Conservation (phyloP, 169 alveolate species). For the Perkinsus marinus region DNA sequence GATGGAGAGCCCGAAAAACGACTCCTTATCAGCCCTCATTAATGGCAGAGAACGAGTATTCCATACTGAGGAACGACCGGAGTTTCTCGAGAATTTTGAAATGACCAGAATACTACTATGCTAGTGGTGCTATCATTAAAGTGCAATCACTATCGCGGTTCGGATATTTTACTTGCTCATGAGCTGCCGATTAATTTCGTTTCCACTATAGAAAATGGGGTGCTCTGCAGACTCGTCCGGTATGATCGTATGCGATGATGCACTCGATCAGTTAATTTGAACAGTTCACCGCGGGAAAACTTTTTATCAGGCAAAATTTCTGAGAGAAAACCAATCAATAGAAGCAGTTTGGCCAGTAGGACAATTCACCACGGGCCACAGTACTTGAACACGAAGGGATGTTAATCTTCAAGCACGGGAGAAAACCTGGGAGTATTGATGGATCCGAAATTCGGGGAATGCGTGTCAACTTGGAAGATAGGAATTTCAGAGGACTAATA, state of each 20-base stretch:
- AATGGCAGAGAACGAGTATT: not conserved
- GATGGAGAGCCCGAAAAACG: not conserved
- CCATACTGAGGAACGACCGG: not conserved
- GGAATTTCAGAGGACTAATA: too few species aligned
- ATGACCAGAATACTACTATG: not conserved
- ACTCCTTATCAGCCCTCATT: not conserved
- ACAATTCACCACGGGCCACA: not conserved
- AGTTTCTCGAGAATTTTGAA: not conserved
- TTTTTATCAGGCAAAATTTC: not conserved
- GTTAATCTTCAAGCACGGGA: too few species aligned
- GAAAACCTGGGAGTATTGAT: too few species aligned
- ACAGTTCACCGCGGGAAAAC: not conserved
- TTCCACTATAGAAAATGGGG: not conserved
- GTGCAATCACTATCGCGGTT: too few species aligned
- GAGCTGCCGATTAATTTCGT: not conserved
- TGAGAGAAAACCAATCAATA: not conserved
- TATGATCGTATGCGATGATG: not conserved
- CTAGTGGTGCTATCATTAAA: too few species aligned
- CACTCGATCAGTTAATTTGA: not conserved
- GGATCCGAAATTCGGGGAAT: too few species aligned
- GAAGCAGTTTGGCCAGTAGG: not conserved
- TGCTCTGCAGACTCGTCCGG: not conserved
- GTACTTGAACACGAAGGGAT: too few species aligned
- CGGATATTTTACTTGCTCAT: not conserved
- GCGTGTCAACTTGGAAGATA: too few species aligned